Evolutionary conservation across 371 early-diverging fungal species (phyloP), one percentile per base, ranked within the genome.

Genomic region (Lichtheimia ramosa): DNA sequence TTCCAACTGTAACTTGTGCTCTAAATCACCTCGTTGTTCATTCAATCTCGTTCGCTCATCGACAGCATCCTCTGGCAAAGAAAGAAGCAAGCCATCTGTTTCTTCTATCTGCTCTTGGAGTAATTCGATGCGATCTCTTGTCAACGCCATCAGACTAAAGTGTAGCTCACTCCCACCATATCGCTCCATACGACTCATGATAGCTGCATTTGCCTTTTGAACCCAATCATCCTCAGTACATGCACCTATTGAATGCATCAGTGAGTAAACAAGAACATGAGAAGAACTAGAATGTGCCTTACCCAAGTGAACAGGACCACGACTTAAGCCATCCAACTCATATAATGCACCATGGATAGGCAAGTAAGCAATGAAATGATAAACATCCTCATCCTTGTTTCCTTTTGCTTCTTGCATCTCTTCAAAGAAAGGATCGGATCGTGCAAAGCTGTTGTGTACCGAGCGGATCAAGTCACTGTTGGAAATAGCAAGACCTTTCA

Each of bases 101-200:
- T 77, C 70, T 15, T 71, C 71, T 14, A 87, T 74, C 34, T 82
- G 75, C 25, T 86, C 75, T 48, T 81, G 64, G 49, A 83, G 79
- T 23, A 74, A 60, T 46, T 83, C 84, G 41, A 83, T 73, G 40
- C 86, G 83, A 60, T 89, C 89, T 28, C 82, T 77, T 6, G 86
- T 88, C 15, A 96, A 74, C 0, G 95, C 94, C 92, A 96, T 89
- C 62, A 96, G 70, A 68, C 90, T 93, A 63, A 95, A 96, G 49
- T 92, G 83, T 41, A 95, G 83, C 69, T 94, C 94, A 10, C 81
- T 72, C 3, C 71, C 64, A 10, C 80, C 75, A 64, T 88, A 87
- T 15, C 71, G 75, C 0, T 74, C 77, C 85, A 96, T 95, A 13
- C 92, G 83, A 24, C 66, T 61, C 67, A 86, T 83, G 39, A 96